These are phyloP conservation scores for Neurospora tetrasperma DNA, from an alignment of 495 filamentous ascomycete genomes.

Conservation along the genomic window DNA sequence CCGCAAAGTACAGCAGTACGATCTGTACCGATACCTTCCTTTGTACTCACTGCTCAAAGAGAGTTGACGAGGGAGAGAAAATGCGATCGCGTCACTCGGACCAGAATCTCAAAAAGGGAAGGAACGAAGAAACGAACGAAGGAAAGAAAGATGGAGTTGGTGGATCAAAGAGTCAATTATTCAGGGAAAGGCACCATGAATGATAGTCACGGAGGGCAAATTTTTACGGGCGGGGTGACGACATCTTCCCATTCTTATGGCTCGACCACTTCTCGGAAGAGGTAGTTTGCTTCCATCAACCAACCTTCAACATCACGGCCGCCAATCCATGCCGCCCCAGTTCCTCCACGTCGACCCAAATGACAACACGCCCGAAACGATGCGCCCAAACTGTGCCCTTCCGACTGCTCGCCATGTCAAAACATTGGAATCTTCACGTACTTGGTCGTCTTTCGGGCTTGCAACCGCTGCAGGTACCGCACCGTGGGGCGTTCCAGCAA, in stretches of 20 bases:
- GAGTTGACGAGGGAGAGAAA: neutral
- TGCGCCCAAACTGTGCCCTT: neutral
- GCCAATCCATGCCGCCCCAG: neutral
- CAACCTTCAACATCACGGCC: neutral
- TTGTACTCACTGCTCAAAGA: neutral
- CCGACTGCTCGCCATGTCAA: neutral
- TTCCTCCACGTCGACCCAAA: neutral
- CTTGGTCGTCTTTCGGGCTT: neutral
- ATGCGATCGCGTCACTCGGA: neutral
- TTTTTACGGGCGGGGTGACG: neutral
- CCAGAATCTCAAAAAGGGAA: neutral
- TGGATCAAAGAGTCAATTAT: neutral
- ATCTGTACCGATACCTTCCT: neutral
- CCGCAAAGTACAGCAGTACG: neutral
- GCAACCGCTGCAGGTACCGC: neutral
- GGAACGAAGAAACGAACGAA: neutral
- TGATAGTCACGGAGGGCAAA: neutral
- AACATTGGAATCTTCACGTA: neutral
- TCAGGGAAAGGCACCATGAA: neutral
- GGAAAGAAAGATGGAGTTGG: neutral
- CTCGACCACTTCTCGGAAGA: neutral
- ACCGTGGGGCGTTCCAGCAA: neutral
- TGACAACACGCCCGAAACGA: neutral
- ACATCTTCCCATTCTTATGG: neutral
- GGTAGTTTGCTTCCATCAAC: neutral